A percentile compares a stretch with the other conserved stretches of the same genome.
phyloP scores from a whole-genome alignment of 148 eudicot genomes.

The Silene conica region DNA sequence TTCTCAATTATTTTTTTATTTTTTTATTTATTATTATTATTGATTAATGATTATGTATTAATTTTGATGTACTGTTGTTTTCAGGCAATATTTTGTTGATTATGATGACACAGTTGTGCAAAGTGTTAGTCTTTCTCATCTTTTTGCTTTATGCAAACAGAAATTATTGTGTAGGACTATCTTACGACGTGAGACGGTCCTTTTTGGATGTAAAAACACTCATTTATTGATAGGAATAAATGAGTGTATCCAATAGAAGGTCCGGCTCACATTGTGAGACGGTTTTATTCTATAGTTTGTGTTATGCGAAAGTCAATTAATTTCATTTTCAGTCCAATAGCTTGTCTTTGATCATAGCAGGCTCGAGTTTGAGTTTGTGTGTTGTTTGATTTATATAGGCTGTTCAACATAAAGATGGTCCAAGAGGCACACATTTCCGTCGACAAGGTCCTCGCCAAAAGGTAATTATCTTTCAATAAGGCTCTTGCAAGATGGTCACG shows the following conservation, averaged over 20 bases:
- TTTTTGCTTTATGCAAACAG: neutral
- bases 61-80: neutral
- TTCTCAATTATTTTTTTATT: neutral
- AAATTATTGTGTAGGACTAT: neutral
- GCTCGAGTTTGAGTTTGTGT: constrained; percentile 11
- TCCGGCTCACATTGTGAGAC: too few species aligned
- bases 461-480: constrained; percentile 29
- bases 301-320: too few species aligned
- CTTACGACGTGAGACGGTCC: too few species aligned
- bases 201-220: too few species aligned
- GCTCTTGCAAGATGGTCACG: too few species aligned
- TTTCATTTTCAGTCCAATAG: neutral
- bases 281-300: too few species aligned
- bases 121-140: constrained; percentile 42
- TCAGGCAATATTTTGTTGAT: constrained; percentile 84
- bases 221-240: too few species aligned
- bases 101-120: constrained; percentile 67
- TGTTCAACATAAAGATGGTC: constrained; percentile 70
- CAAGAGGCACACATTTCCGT: constrained; percentile 76
- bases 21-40: neutral
- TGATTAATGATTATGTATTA: constrained; percentile 3
- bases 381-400: constrained; percentile 37
- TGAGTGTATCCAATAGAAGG: too few species aligned
- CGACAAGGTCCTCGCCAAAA: constrained; percentile 85
- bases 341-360: neutral